Evolutionary conservation across 2,329 filamentous ascomycete genomes (phyloP).

Genomic region (Sarocladium kiliense): DNA sequence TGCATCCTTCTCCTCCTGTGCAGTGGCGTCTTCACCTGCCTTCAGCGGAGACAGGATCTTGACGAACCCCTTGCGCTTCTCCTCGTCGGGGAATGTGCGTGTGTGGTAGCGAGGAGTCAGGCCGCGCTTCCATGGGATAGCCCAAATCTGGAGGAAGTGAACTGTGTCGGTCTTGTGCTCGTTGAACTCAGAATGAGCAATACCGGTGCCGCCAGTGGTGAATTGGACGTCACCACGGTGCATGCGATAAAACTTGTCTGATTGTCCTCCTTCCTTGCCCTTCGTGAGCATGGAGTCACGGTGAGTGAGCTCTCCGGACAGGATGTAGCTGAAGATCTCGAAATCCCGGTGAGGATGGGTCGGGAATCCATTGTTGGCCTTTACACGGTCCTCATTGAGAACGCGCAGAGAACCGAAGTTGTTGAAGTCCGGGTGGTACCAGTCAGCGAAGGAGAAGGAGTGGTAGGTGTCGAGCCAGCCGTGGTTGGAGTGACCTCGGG

Average conservation of each 20-base stretch:
- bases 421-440: conserved; percentile 61
- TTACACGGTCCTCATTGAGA: conserved; percentile 84
- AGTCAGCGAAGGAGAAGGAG: conserved; percentile 76
- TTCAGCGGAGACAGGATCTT: conserved; percentile 72
- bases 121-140: conserved; percentile 68
- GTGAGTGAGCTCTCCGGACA: conserved; percentile 82
- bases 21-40: conserved; percentile 56
- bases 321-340: conserved; percentile 84
- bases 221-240: conserved; percentile 82
- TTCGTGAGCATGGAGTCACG: conserved; percentile 79
- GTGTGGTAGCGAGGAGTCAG: conserved; percentile 75
- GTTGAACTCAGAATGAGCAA: conserved; percentile 80
- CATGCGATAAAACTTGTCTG: conserved; percentile 65
- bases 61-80: conserved; percentile 66
- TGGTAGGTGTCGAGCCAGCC: conserved; percentile 87
- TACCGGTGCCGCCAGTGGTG: conserved; percentile 76
- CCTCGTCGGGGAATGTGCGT: conserved; percentile 63
- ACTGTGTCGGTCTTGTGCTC: conserved; percentile 65
- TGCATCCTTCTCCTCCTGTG: conserved; percentile 58
- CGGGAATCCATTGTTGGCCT: conserved; percentile 69
- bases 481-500: conserved; percentile 73
- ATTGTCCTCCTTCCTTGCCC: conserved; percentile 52
- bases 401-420: conserved; percentile 75
- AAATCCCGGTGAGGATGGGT: conserved; percentile 82
- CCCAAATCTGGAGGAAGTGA: conserved; percentile 90